phyloP scores from a whole-genome alignment of 345 rosid genomes.

The Atalantia buxifolia region DNA sequence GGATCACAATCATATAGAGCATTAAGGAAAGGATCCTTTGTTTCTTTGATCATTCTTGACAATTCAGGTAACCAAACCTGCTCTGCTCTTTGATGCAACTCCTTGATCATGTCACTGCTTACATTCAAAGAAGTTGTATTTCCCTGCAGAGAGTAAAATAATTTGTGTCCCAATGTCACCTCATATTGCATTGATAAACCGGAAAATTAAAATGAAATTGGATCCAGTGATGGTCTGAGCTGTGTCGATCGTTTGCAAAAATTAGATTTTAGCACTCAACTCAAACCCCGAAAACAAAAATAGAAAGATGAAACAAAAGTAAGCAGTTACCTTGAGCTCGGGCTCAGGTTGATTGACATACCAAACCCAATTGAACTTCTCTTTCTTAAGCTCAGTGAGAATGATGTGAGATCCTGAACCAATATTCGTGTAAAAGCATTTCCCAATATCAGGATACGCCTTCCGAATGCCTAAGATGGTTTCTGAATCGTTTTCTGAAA shows the following conservation, averaged over 20 bases:
- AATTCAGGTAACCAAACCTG: constrained; percentile 60
- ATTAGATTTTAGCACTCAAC: too few species aligned
- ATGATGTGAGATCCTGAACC: constrained; percentile 39
- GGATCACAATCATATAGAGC: constrained; percentile 72
- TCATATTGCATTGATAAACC: too few species aligned
- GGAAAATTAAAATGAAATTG: too few species aligned
- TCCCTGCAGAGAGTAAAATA: constrained; percentile 27
- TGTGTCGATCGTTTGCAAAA: too few species aligned
- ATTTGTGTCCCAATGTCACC: too few species aligned
- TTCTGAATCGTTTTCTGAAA: constrained; percentile 48
- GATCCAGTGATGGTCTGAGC: too few species aligned
- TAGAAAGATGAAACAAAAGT: neutral
- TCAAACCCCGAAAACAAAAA: neutral
- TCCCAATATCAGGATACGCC: constrained; percentile 63
- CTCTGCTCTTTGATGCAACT: constrained; percentile 61
- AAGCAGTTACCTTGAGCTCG: constrained; percentile 42
- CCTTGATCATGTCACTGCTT: constrained; percentile 43
- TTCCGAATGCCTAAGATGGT: constrained; percentile 36
- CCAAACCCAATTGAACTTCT: constrained; percentile 69
- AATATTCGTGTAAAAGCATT: constrained; percentile 57
- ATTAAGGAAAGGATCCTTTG: constrained; percentile 68
- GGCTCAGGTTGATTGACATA: constrained; percentile 70
- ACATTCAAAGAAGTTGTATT: constrained; percentile 64
- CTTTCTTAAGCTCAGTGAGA: constrained; percentile 51
- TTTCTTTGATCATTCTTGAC: constrained; percentile 51